Conservation (phyloP, 306 rosid genomes). For the barrel medic (Medicago truncatula) region DNA sequence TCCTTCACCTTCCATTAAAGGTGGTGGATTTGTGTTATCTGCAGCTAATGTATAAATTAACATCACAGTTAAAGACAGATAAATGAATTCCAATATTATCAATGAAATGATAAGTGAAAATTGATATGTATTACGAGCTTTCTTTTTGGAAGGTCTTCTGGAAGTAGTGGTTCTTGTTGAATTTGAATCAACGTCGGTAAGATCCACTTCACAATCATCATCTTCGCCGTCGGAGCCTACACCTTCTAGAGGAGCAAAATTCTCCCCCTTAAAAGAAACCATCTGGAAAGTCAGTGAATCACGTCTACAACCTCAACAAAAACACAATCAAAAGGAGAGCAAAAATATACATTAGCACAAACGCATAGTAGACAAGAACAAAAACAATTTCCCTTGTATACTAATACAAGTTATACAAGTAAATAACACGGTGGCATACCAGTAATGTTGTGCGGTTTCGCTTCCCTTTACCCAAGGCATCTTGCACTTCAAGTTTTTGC, state of each 20-base stretch:
- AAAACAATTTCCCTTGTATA: background rate
- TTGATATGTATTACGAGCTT: conserved; percentile 60
- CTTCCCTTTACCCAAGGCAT: conserved; percentile 89
- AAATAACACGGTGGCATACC: conserved; percentile 54
- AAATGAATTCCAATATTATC: conserved; percentile 22
- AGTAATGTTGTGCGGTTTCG: conserved; percentile 68
- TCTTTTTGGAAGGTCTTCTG: conserved; percentile 69
- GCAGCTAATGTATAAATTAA: conserved; percentile 52
- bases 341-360: background rate
- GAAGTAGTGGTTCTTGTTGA: conserved; percentile 60
- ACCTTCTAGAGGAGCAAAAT: conserved; percentile 88
- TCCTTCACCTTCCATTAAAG: conserved; percentile 99
- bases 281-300: conserved; percentile 53
- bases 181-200: conserved; percentile 76
- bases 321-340: background rate
- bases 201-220: conserved; percentile 85
- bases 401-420: conserved; percentile 17
- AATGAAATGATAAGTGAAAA: conserved; percentile 38
- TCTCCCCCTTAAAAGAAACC: conserved; percentile 93
- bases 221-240: conserved; percentile 94
- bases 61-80: conserved; percentile 10
- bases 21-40: conserved; percentile 78
- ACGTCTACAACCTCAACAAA: conserved; percentile 26
- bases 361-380: background rate
- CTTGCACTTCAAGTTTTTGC: conserved; percentile 80